Conservation (phyloP, 2,329 filamentous ascomycete genomes). For the Leptographium procerum region DNA sequence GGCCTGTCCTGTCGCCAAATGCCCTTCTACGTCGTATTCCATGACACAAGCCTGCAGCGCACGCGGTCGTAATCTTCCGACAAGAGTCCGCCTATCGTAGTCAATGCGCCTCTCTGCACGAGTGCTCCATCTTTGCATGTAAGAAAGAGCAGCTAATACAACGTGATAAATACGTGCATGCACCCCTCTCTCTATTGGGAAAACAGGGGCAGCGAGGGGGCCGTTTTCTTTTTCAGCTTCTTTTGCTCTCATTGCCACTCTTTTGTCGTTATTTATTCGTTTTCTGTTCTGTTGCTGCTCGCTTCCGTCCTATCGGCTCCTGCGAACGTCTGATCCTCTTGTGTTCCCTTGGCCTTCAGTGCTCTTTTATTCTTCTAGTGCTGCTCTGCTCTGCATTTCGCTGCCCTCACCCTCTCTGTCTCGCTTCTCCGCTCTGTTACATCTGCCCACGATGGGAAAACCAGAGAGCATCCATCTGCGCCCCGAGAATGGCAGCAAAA, state of each 20-base stretch:
- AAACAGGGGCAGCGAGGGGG: background rate
- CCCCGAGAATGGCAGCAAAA: background rate
- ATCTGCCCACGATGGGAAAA: background rate
- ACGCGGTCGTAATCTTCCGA: background rate
- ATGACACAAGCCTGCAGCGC: background rate
- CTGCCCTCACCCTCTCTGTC: background rate
- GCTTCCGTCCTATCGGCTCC: no score
- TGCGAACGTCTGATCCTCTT: no score
- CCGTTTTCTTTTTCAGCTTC: background rate
- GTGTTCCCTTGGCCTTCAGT: background rate
- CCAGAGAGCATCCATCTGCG: background rate
- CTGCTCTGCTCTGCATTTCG: background rate
- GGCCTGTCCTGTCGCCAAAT: background rate
- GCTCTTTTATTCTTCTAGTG: background rate
- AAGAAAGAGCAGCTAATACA: no score
- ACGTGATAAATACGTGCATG: background rate
- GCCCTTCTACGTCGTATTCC: background rate
- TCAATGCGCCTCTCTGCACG: background rate
- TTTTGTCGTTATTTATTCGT: background rate
- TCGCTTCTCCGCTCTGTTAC: background rate
- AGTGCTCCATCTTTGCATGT: no score
- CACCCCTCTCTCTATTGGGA: background rate
- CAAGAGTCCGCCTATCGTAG: background rate
- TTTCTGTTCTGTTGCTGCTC: background rate
- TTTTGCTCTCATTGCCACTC: no score